Evolutionary conservation across 768 basidiomycete species (phyloP).

Genomic region (Mycena belliarum): DNA sequence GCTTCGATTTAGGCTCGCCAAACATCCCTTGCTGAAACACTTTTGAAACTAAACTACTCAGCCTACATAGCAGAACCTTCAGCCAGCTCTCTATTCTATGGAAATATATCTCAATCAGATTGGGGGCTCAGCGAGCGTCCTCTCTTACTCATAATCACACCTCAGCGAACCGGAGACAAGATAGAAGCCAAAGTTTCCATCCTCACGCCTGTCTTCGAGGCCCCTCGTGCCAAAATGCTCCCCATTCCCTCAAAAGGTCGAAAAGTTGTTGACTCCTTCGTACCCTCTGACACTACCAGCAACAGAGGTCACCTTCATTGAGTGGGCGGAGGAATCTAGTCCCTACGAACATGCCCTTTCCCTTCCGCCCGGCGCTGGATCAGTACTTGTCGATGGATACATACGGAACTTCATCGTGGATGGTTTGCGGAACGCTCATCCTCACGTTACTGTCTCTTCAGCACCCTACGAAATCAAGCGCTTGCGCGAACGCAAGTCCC

Average conservation of each 20-base stretch:
- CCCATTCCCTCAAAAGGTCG: conserved; percentile 46
- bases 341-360: conserved; percentile 57
- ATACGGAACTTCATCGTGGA: conserved; percentile 66
- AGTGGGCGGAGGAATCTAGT: conserved; percentile 69
- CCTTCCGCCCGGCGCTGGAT: conserved; percentile 28
- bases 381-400: conserved; percentile 61
- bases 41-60: conserved; percentile 52
- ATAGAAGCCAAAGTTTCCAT: conserved; percentile 52
- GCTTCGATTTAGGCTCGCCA: conserved; percentile 46
- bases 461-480: conserved; percentile 57
- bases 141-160: conserved; percentile 65
- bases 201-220: conserved; percentile 79
- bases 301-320: conserved; percentile 43
- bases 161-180: conserved; percentile 30
- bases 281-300: background rate
- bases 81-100: conserved; percentile 68
- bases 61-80: conserved; percentile 84
- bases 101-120: conserved; percentile 59
- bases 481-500: conserved; percentile 75
- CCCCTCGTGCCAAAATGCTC: conserved; percentile 64
- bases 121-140: conserved; percentile 84
- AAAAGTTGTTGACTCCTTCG: background rate
- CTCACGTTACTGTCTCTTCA: conserved; percentile 38
- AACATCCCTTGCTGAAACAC: conserved; percentile 46
- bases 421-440: conserved; percentile 52